Base-by-base conservation (phyloP, 148 eudicot genomes). In the Hydrangea macrophylla region DNA sequence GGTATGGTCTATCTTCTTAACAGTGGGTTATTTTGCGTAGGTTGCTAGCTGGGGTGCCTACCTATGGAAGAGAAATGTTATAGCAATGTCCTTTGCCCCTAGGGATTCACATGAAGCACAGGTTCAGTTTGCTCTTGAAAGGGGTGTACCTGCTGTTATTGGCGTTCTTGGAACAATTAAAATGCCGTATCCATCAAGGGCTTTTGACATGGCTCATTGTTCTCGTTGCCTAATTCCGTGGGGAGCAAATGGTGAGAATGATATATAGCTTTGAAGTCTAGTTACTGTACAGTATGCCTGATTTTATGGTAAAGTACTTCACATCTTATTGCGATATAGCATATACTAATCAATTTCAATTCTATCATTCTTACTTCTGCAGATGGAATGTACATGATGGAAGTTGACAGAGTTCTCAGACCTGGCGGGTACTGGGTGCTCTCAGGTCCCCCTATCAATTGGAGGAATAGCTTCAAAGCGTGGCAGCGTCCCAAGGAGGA, bases 381-480 rank as follows among this genome's bases (percentile, higher is more conserved):
- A 93, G 98, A 84, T 79, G 98, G 98, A 69, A 69, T 83, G 59
- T 87, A 86, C 75, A 75, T 93, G 95, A 93, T 83, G 87, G 98
- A 93, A 85, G 96, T 93, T 60, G 98, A 93, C 64, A 84, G 98
- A 65, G 95, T 93, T 54, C 88, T 93, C 62, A 88, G 98, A 80
- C 96, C 96, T 39, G 98, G 98, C 58, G 98, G 98, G 53, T 93
- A 83, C 73, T 93, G 98, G 98, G 95, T 93, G 68, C 96, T 93
- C 69, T 82, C 98, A 22, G 98, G 98, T 62, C 98, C 98, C 51
- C 96, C 98, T n/a, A 90, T 93, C 71, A 83, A 86, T 78, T 90
- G 96, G 96, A 90, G 81, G 81, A 78, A 63, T 55, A 83, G 83
- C 69, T 90, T 67, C 79, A 75, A 80, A 59, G 77, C 90, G 67